Evolutionary conservation across 352 stramenopile species (phyloP).

Genomic region (Phytophthora niederhauseri): DNA sequence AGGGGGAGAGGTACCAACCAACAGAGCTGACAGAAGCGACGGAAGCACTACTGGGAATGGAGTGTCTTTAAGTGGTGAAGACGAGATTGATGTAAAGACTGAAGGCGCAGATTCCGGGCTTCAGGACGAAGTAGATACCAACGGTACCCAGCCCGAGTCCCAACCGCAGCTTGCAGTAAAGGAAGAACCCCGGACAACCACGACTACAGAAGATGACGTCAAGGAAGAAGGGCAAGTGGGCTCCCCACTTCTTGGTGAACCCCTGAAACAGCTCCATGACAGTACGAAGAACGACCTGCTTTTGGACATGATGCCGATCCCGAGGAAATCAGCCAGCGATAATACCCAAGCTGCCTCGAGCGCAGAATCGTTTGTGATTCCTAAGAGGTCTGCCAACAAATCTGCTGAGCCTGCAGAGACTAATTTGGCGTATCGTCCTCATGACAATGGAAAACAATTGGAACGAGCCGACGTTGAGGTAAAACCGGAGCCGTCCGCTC

Average conservation of each 20-base stretch:
- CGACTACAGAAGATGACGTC: not conserved
- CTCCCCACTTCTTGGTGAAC: not conserved
- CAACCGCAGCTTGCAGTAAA: not conserved
- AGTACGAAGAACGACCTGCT: slow-evolving; percentile 3
- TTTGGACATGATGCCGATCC: slow-evolving; percentile 30
- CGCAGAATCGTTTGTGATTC: slow-evolving; percentile 29
- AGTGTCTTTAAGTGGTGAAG: not conserved
- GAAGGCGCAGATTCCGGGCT: not conserved
- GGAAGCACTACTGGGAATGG: not conserved
- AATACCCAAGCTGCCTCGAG: not conserved
- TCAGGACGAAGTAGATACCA: not conserved
- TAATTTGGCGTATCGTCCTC: not conserved
- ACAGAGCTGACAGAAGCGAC: not conserved
- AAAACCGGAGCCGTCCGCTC: not conserved
- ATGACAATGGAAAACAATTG: not conserved
- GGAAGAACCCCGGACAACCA: not conserved
- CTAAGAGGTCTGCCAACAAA: slow-evolving; percentile 16
- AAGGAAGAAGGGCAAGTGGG: slow-evolving; percentile 25
- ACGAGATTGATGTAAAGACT: not conserved
- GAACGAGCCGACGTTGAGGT: not conserved
- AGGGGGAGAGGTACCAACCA: not conserved
- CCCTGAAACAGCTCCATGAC: slow-evolving; percentile 19
- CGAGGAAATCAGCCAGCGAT: slow-evolving; percentile 18
- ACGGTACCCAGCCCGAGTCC: not conserved
- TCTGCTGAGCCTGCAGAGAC: not conserved